Base-by-base conservation (phyloP, 2,329 filamentous ascomycete species). In the Pseudocercospora macadamiae region DNA sequence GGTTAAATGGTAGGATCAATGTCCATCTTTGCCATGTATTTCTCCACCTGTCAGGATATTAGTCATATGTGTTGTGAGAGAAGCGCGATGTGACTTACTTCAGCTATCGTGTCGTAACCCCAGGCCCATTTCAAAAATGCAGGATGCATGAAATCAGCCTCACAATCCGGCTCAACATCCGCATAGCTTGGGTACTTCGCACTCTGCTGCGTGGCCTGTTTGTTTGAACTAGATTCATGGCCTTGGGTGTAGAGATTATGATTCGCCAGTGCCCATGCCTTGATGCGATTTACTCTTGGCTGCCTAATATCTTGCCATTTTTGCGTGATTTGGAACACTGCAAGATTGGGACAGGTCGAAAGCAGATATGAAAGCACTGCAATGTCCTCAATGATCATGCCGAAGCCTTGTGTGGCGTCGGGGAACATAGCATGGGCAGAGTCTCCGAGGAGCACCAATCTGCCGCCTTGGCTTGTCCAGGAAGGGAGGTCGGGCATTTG, bases 401-500 rank as follows among this genome's bases (percentile, higher is more conserved):
- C 51, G 45, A 55, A 59, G 16, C 57, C 57, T 32, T 55, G 52
- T 14, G 51, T 52, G 32, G 57, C 57, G n/a, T 54, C 44, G 10
- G 52, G 57, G 25, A 51, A 54, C 52, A 55, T 59, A 32, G 51
- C 57, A 18, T 59, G 57, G 4, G 57, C 57, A 14, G 57, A 59
- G 51, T 59, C 52, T 6, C 57, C 57, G 2, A 59, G 36, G 7
- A 59, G 23, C 10, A 54, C 32, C 12, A 59, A 42, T 4, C 56
- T 51, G 6, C 56, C 51, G 8, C 18, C 10, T 7, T 47, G 25
- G 16, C 51, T 54, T 14, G n/a, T 39, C 56, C 56, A 59, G 45
- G 25, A 9, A 3, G 55, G 28, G 4, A 58, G 28, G 19, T 58
- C 37, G 3, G 55, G 55, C 37, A 58, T 54, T 25, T 58, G 37